Evolutionary conservation across 2,329 filamentous ascomycete genomes (phyloP).

Genomic region (Laburnicola sp.): DNA sequence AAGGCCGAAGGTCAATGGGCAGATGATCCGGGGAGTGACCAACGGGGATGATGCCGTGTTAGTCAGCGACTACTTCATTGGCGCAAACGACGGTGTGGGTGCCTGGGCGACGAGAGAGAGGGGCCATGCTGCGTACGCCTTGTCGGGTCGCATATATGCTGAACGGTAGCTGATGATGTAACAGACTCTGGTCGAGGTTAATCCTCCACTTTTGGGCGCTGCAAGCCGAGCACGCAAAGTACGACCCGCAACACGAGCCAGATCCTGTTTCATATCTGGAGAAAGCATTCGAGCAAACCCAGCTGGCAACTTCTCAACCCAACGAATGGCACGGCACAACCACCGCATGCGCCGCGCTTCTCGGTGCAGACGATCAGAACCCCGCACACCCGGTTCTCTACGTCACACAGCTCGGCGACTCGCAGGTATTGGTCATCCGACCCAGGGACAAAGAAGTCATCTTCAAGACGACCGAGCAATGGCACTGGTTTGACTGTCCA

Average conservation of each 20-base stretch:
- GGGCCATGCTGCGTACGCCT: conserved; percentile 81
- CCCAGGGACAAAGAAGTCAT: conserved; percentile 70
- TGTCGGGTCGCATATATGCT: not conserved
- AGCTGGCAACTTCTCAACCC: conserved; percentile 73
- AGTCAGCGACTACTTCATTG: conserved; percentile 82
- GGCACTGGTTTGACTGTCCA: conserved; percentile 99
- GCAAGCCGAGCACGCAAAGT: conserved; percentile 69
- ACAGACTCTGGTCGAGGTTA: conserved; percentile 84
- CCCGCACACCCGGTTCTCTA: conserved; percentile 70
- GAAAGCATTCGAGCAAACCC: conserved; percentile 78
- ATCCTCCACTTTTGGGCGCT: conserved; percentile 92
- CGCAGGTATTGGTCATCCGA: conserved; percentile 83
- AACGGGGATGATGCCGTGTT: conserved; percentile 96
- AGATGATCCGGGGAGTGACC: conserved; percentile 81
- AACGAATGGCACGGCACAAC: conserved; percentile 91
- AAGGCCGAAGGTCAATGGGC: conserved; percentile 74
- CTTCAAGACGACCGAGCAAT: conserved; percentile 90
- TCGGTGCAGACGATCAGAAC: conserved; percentile 60
- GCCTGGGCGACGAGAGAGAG: conserved; percentile 86
- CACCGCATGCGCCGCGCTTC: conserved; percentile 77
- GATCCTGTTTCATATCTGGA: conserved; percentile 77
- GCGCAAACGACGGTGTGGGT: conserved; percentile 91
- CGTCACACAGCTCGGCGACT: conserved; percentile 91
- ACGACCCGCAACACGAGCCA: conserved; percentile 55
- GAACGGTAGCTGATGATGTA: conserved; percentile 8